A percentile compares a stretch with the other conserved stretches of the same genome.
phyloP scores from a whole-genome alignment of 176 grass and related monocot species.

The Microstegium vimineum region DNA sequence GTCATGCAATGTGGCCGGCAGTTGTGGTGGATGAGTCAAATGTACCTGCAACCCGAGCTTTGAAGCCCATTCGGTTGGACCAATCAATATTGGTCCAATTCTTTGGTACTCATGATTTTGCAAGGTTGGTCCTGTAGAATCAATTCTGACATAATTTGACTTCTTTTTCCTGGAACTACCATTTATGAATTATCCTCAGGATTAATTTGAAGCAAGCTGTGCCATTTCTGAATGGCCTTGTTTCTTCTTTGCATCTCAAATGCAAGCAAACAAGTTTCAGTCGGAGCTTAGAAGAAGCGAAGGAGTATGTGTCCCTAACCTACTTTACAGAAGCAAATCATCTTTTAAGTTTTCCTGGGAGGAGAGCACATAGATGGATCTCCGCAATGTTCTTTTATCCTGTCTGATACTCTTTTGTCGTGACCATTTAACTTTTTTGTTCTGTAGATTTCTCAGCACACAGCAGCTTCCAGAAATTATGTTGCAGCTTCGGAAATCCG shows the following conservation, averaged over 20 bases:
- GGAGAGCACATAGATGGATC: background rate
- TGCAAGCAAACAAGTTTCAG: conserved; percentile 89
- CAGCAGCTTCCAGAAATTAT: conserved; percentile 89
- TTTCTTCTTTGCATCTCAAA: conserved; percentile 93
- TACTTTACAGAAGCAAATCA: background rate
- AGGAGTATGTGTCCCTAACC: conserved; percentile 57
- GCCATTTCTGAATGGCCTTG: conserved; percentile 87
- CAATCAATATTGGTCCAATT: conserved; percentile 89
- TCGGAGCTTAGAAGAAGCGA: conserved; percentile 93
- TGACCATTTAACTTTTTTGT: conserved; percentile 6
- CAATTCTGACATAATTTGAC: conserved; percentile 10
- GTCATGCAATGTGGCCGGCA: conserved; percentile 98
- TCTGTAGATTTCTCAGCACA: conserved; percentile 71
- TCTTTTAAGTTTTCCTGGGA: background rate
- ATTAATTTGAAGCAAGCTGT: conserved; percentile 79
- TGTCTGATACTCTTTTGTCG: conserved; percentile 1
- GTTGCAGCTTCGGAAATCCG: conserved; percentile 66
- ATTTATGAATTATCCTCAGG: conserved; percentile 50
- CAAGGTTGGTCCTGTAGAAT: conserved; percentile 64
- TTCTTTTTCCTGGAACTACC: conserved; percentile 28
- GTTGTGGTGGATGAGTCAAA: conserved; percentile 85
- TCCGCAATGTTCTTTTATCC: conserved; percentile 9
- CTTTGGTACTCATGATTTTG: conserved; percentile 99
- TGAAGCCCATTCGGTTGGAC: conserved; percentile 63
- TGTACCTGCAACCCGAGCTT: conserved; percentile 46